Evolutionary conservation across 306 rosid species (phyloP).

Genomic region (Inga oerstediana): DNA sequence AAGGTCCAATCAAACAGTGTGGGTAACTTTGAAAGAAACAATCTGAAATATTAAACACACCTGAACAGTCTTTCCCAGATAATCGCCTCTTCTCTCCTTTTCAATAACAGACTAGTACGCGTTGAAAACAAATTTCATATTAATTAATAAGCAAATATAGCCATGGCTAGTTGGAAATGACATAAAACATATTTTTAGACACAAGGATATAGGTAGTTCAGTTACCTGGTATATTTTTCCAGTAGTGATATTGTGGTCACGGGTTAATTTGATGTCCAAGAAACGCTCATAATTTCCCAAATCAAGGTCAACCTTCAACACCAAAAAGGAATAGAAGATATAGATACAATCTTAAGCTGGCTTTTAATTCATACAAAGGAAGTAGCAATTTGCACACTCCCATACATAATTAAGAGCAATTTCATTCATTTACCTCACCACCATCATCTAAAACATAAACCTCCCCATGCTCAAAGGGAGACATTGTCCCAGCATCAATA

Average conservation of each 20-base stretch:
- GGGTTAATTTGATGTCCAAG: conserved; percentile 62
- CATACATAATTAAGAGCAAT: neutral
- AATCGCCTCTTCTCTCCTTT: conserved; percentile 79
- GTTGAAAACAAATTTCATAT: conserved; percentile 32
- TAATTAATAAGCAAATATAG: neutral
- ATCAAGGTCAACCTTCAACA: conserved; percentile 83
- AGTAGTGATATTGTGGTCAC: conserved; percentile 79
- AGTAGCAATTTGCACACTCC: conserved; percentile 8
- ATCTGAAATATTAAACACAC: conserved; percentile 28
- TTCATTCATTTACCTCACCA: conserved; percentile 64
- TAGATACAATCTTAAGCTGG: neutral
- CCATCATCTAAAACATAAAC: conserved; percentile 89
- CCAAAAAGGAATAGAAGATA: conserved; percentile 3
- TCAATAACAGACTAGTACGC: conserved; percentile 61
- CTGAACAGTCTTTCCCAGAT: conserved; percentile 81
- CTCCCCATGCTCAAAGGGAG: conserved; percentile 91
- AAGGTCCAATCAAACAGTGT: neutral
- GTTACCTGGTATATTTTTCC: conserved; percentile 77
- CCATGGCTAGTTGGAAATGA: neutral
- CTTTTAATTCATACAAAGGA: neutral
- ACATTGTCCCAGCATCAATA: conserved; percentile 89
- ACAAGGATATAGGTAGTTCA: neutral
- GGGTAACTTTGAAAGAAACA: conserved; percentile 14
- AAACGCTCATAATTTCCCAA: conserved; percentile 87
- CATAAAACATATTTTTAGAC: neutral